Evolutionary conservation across 495 filamentous ascomycete species (phyloP).

Genomic region (Aspergillus wentii): DNA sequence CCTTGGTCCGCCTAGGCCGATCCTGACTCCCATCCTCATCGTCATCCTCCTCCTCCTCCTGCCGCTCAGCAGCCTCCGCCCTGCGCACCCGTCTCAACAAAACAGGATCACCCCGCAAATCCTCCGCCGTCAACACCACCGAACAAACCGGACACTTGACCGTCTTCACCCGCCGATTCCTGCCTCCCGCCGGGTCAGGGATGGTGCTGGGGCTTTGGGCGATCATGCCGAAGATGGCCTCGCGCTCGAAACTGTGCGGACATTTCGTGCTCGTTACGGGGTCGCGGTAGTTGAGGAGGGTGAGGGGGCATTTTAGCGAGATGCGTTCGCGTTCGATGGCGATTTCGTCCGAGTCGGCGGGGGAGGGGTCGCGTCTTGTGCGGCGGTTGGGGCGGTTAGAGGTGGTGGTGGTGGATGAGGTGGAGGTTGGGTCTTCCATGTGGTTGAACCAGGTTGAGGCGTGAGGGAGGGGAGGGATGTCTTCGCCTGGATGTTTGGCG

Average conservation of each 20-base stretch:
- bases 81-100: slow-evolving; percentile 38
- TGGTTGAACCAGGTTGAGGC: slow-evolving; percentile 67
- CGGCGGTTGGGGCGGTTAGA: slow-evolving; percentile 14
- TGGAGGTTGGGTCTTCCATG: slow-evolving; percentile 34
- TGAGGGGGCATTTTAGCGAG: slow-evolving; percentile 77
- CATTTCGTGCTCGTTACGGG: slow-evolving; percentile 74
- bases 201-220: slow-evolving; percentile 20
- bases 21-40: slow-evolving; percentile 8
- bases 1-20: slow-evolving; percentile 6
- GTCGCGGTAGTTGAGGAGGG: slow-evolving; percentile 64
- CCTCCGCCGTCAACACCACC: slow-evolving; percentile 28
- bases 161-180: slow-evolving; percentile 14
- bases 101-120: slow-evolving; percentile 39
- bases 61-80: slow-evolving; percentile 24
- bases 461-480: slow-evolving; percentile 59
- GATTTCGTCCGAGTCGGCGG: slow-evolving; percentile 62
- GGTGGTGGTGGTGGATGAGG: slow-evolving; percentile 2
- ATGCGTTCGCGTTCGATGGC: slow-evolving; percentile 63
- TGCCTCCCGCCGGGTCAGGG: slow-evolving; percentile 11
- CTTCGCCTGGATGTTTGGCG: slow-evolving; percentile 59
- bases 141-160: slow-evolving; percentile 49
- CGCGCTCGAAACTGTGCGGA: slow-evolving; percentile 76
- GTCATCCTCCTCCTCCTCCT: slow-evolving; percentile 35
- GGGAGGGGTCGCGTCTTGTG: slow-evolving; percentile 24
- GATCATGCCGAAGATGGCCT: slow-evolving; percentile 65